Evolutionary conservation across 78 protist species (phyloP).

Genomic region (Polysphondylium violaceum): DNA sequence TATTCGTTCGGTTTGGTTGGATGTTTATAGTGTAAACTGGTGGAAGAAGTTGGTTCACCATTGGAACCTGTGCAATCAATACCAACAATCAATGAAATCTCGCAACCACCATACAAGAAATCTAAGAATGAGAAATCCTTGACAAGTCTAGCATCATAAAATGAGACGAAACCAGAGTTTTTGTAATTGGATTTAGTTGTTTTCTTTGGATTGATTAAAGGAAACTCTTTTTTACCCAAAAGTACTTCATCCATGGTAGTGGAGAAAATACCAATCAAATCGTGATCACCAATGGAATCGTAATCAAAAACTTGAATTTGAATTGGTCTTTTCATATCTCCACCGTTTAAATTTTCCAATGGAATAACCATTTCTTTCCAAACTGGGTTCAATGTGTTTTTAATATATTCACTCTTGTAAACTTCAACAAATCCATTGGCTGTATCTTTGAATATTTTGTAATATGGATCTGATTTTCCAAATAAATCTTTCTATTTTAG

Average conservation of each 20-base stretch:
- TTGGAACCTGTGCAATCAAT: conserved; percentile 94
- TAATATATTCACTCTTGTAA: conserved; percentile 72
- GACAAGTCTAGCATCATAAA: conserved; percentile 21
- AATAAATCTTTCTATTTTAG: conserved; percentile 74
- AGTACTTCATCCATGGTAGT: conserved; percentile 12
- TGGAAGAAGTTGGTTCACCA: conserved; percentile 39
- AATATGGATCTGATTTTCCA: conserved; percentile 86
- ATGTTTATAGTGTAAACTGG: conserved; percentile 82
- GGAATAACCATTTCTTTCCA: conserved; percentile 6
- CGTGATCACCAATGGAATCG: conserved; percentile 65
- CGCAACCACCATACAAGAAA: conserved; percentile 75
- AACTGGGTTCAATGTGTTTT: conserved; percentile 65
- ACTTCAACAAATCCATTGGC: conserved; percentile 10
- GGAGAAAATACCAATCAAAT: conserved; percentile 74
- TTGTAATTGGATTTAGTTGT: conserved; percentile 33
- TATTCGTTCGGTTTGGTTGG: conserved; percentile 12
- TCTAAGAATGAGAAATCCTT: conserved; percentile 71
- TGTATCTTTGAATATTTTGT: conserved; percentile 6
- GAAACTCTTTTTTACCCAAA: background rate
- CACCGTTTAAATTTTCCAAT: conserved; percentile 3
- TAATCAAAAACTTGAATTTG: conserved; percentile 75
- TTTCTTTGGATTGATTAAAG: conserved; percentile 71
- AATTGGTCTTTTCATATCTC: conserved; percentile 13
- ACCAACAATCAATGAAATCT: conserved; percentile 81
- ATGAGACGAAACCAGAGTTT: conserved; percentile 64